Conservation (phyloP, 1,284 basidiomycete species). For the Moesziomyces parantarcticus region DNA sequence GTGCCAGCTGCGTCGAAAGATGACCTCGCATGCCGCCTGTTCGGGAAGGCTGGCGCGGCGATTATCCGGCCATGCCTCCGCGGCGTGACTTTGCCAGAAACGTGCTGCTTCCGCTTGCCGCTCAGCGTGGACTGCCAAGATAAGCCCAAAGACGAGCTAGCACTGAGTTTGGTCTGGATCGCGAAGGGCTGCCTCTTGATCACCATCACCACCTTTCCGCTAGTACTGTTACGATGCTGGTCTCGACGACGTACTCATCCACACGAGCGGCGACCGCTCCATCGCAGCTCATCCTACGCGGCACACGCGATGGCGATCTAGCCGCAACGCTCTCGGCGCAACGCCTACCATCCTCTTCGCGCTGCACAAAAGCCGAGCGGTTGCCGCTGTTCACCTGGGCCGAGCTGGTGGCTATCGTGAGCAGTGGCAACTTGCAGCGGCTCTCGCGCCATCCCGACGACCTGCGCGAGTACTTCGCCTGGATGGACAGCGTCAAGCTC, state of each 20-base stretch:
- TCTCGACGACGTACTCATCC: constrained; percentile 4
- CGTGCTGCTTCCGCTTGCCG: not conserved
- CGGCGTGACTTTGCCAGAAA: not conserved
- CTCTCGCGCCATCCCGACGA: constrained; percentile 26
- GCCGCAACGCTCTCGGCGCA: constrained; percentile 8
- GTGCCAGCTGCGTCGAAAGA: too few species aligned
- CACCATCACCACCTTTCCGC: not conserved
- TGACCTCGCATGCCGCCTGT: too few species aligned
- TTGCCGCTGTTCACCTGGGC: constrained; percentile 28
- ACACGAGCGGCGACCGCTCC: constrained; percentile 4
- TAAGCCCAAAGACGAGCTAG: not conserved
- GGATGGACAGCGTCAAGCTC: constrained; percentile 32
- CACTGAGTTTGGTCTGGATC: too few species aligned
- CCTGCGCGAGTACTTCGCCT: constrained; percentile 36
- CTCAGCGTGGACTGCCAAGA: not conserved
- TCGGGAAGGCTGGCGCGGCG: too few species aligned
- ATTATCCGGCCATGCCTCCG: too few species aligned
- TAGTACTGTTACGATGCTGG: constrained; percentile 8
- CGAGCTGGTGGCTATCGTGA: constrained; percentile 9
- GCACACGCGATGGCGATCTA: constrained; percentile 29
- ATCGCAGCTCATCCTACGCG: constrained; percentile 18
- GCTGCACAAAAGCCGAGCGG: not conserved
- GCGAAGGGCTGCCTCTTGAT: too few species aligned
- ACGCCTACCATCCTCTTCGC: not conserved
- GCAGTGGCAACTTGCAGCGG: constrained; percentile 8